Evolutionary conservation across 148 eudicot species (phyloP).

Genomic region (Silene conica): DNA sequence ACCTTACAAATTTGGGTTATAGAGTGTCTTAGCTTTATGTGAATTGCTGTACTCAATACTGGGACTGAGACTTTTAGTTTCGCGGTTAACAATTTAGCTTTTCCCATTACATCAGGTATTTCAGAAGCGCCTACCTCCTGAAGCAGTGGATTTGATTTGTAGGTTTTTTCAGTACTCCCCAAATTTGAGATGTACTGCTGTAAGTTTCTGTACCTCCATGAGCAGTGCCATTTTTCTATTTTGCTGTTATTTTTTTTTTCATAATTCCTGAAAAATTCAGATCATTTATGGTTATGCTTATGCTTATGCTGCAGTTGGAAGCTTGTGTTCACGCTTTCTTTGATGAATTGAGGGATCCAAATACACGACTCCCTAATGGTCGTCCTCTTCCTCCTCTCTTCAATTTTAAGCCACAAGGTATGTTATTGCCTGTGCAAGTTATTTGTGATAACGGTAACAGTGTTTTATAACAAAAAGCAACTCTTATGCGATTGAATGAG

Average conservation of each 20-base stretch:
- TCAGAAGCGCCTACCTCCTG: conserved; percentile 93
- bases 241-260: conserved; percentile 4
- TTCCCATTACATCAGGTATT: conserved; percentile 53
- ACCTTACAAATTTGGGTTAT: no score
- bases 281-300: not conserved
- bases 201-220: conserved; percentile 37
- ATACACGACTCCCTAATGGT: conserved; percentile 91
- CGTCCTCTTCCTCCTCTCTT: conserved; percentile 98
- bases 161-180: conserved; percentile 98
- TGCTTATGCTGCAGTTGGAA: conserved; percentile 62
- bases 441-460: not conserved
- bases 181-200: conserved; percentile 96
- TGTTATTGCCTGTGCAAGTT: conserved; percentile 9
- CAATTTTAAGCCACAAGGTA: conserved; percentile 87
- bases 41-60: no score
- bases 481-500: not conserved
- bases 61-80: not conserved
- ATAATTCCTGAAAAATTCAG: not conserved
- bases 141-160: conserved; percentile 95
- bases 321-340: conserved; percentile 99
- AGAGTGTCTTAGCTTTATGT: no score
- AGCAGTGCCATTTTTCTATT: not conserved
- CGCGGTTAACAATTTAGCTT: conserved; percentile 1
- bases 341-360: conserved; percentile 92
- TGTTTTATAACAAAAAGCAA: no score